Evolutionary conservation across 2,329 filamentous ascomycete species (phyloP).

Genomic region (Trichoderma asperellum): DNA sequence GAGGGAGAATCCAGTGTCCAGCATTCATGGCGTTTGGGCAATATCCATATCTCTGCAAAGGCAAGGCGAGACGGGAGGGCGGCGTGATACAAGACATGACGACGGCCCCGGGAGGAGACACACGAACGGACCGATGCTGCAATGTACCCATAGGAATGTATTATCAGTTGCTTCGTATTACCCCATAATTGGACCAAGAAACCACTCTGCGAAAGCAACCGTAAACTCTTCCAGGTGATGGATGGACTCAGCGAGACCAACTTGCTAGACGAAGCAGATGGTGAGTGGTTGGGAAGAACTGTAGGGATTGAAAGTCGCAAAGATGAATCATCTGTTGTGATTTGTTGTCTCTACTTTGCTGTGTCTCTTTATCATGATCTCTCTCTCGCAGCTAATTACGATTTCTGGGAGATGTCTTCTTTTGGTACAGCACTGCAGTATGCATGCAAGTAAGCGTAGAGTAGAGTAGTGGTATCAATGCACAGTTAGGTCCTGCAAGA

Average conservation of each 20-base stretch:
- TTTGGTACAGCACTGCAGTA: neutral
- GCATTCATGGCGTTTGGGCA: slow-evolving; percentile 38
- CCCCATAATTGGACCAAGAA: slow-evolving; percentile 20
- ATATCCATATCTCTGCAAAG: neutral
- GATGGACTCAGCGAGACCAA: neutral
- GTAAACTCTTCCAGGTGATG: neutral
- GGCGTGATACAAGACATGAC: slow-evolving; percentile 13
- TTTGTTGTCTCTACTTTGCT: neutral
- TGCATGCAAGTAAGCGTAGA: slow-evolving; percentile 10
- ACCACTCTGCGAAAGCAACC: slow-evolving; percentile 1
- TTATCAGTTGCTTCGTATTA: slow-evolving; percentile 17
- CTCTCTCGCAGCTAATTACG: neutral
- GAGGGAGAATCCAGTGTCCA: slow-evolving; percentile 29
- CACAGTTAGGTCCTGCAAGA: neutral
- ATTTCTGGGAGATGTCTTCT: neutral
- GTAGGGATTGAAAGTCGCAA: neutral
- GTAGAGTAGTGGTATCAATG: neutral
- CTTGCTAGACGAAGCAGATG: neutral
- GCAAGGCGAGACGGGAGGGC: neutral
- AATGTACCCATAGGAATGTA: slow-evolving; percentile 29
- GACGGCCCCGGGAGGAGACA: neutral
- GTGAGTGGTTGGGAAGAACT: neutral
- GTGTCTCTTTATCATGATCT: neutral
- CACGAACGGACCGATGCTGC: slow-evolving; percentile 12
- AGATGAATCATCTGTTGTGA: neutral